These are phyloP conservation scores for Micromonas commoda DNA, from an alignment of 139 green algal species.

Conservation along the genomic window DNA sequence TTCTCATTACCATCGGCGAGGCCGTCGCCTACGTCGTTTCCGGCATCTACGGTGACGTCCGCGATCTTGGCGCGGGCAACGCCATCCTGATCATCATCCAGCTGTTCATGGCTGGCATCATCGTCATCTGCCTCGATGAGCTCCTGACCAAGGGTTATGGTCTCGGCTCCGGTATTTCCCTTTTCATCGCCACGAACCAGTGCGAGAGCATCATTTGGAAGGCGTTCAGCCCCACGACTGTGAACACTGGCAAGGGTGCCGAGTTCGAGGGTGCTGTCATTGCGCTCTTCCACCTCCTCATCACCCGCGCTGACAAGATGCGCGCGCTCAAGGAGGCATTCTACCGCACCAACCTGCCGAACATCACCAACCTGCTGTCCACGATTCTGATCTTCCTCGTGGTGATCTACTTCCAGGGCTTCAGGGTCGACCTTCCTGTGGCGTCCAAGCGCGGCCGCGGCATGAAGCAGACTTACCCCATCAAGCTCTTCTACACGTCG, in stretches of 20 bases:
- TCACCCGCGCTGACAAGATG: constrained; percentile 90
- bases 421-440: constrained; percentile 96
- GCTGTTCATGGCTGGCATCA: constrained; percentile 95
- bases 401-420: constrained; percentile 99
- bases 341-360: constrained; percentile 94
- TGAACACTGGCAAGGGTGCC: constrained; percentile 69
- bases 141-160: constrained; percentile 93
- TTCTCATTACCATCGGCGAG: constrained; percentile 98
- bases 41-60: constrained; percentile 97
- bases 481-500: constrained; percentile 99
- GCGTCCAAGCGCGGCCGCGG: constrained; percentile 83
- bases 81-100: constrained; percentile 94
- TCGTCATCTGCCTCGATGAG: constrained; percentile 98
- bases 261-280: constrained; percentile 99
- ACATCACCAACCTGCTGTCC: constrained; percentile 93
- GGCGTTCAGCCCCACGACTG: constrained; percentile 85
- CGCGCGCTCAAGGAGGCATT: constrained; percentile 94
- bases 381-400: constrained; percentile 94
- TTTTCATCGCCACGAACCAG: constrained; percentile 99
- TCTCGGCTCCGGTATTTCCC: constrained; percentile 93
- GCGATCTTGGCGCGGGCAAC: constrained; percentile 82
- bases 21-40: constrained; percentile 97
- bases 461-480: constrained; percentile 84
- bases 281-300: constrained; percentile 89
- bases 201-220: constrained; percentile 99